These are phyloP conservation scores for Dendrothele bispora DNA, from an alignment of 768 basidiomycete species.

Conservation along the genomic window DNA sequence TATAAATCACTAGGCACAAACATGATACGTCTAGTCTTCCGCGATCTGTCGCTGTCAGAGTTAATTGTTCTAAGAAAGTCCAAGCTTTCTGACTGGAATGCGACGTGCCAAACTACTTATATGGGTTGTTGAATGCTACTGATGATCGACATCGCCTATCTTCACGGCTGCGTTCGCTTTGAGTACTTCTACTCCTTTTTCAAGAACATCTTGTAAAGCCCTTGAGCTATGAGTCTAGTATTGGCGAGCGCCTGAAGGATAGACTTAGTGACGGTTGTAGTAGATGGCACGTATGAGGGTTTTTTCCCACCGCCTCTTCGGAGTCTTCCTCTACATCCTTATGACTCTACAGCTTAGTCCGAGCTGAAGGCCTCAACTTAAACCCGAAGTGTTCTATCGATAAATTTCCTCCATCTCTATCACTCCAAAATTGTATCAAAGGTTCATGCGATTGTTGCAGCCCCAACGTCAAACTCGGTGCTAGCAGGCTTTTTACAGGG, in stretches of 20 bases:
- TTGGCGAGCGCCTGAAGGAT: slow-evolving; percentile 33
- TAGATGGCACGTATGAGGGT: no score
- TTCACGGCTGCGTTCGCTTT: slow-evolving; percentile 42
- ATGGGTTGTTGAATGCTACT: no score
- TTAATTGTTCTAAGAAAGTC: slow-evolving; percentile 79
- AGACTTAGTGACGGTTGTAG: slow-evolving; percentile 21
- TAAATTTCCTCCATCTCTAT: slow-evolving; percentile 1
- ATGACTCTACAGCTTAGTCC: no score
- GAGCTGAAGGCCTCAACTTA: no score
- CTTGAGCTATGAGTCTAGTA: slow-evolving; percentile 34
- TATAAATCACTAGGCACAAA: slow-evolving; percentile 47
- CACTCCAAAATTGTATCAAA: not conserved
- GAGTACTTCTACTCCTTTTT: slow-evolving; percentile 51
- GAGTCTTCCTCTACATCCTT: no score
- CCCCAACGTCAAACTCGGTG: slow-evolving; percentile 59
- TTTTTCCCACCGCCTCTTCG: no score
- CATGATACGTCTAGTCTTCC: slow-evolving; percentile 73
- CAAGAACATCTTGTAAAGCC: slow-evolving; percentile 61
- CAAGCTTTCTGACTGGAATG: no score
- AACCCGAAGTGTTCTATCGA: no score
- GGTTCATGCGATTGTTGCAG: not conserved
- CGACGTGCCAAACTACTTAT: not conserved
- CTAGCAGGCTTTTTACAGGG: slow-evolving; percentile 85
- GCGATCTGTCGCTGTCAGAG: slow-evolving; percentile 74
- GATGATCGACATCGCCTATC: slow-evolving; percentile 62